Conservation (phyloP, 129 eudicot species). For the Tagetes patula region DNA sequence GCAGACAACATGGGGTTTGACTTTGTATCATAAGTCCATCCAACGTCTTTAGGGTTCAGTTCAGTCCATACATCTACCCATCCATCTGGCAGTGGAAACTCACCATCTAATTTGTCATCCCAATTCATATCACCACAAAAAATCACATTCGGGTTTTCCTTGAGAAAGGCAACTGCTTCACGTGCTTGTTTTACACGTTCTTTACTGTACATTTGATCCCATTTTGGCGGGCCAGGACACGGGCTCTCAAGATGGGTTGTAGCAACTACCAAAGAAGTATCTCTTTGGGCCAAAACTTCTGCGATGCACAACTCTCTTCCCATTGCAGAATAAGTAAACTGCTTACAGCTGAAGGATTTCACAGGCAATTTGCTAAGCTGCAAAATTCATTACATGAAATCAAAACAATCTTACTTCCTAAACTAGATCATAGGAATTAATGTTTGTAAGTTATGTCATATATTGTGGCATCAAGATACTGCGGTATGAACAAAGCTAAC, state of each 20-base stretch:
- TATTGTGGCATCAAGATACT: neutral
- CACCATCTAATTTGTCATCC: slow-evolving; percentile 87
- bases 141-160: slow-evolving; percentile 51
- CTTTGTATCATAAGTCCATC: slow-evolving; percentile 90
- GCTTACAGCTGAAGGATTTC: slow-evolving; percentile 55
- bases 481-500: slow-evolving; percentile 34
- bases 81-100: slow-evolving; percentile 63
- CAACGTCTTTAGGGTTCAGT: slow-evolving; percentile 55
- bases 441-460: neutral
- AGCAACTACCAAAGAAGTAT: slow-evolving; percentile 53
- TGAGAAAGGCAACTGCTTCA: slow-evolving; percentile 65
- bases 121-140: slow-evolving; percentile 96
- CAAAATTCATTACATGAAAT: slow-evolving; percentile 11
- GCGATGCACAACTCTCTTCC: slow-evolving; percentile 74
- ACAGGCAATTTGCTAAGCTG: slow-evolving; percentile 70
- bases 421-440: neutral
- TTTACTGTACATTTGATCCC: slow-evolving; percentile 94
- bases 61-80: slow-evolving; percentile 88
- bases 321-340: slow-evolving; percentile 72
- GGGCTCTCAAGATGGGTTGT: slow-evolving; percentile 93
- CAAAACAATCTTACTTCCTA: neutral
- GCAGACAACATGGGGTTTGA: slow-evolving; percentile 78
- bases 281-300: slow-evolving; percentile 44
- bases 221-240: slow-evolving; percentile 82
- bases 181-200: slow-evolving; percentile 85